Base-by-base conservation (phyloP, 1,284 basidiomycete genomes). In the Vanrija sp. region DNA sequence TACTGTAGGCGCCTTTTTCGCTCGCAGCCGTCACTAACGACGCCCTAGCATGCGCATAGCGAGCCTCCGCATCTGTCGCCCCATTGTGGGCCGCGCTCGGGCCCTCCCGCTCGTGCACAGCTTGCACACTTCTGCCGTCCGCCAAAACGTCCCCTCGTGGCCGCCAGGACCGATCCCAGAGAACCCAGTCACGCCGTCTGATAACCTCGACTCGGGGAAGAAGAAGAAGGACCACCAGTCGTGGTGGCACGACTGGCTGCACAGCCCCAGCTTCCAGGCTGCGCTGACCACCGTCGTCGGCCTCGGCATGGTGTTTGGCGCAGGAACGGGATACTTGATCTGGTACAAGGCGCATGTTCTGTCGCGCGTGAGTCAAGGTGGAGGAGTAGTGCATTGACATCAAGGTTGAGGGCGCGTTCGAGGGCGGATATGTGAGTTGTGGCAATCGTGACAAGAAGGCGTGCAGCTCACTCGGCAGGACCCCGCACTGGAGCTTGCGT, bases 321-420 rank as follows among this genome's bases (percentile, higher is more conserved):
- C 57, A 23, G 88, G 89, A 51, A 77, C 87, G 15, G 82, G 81
- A 12, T 89, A 90, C 72, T 75, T 89, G 50, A 77, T 79, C 29
- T 89, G 85, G 85, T 91, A 91, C 77, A 90, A 91, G 76, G 82
- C 82, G 62, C 84, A 85, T 67, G 88, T 90, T 10, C 78, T 89
- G n/a, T 78, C 83, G 71, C 85, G 91, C 79, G 88, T 87, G 68
- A 58, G 56, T 46, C 3, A 2, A 7, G 16, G 9, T 5, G 14
- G 15, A 15, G 16, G 23, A 16, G 15, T 15, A 4, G 8, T 6
- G 15, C 3, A 46, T 42, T 55, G 48, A 54, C 26, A 28, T 25
- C n/a, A 21, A 75, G 72, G 74, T 77, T 43, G 69, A 68, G 45
- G 56, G 69, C 23, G 71, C 74, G 1, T 76, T 77, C 43, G 69